Evolutionary conservation across 768 basidiomycete genomes (phyloP).

Genomic region (Candolleomyces eurysporus): DNA sequence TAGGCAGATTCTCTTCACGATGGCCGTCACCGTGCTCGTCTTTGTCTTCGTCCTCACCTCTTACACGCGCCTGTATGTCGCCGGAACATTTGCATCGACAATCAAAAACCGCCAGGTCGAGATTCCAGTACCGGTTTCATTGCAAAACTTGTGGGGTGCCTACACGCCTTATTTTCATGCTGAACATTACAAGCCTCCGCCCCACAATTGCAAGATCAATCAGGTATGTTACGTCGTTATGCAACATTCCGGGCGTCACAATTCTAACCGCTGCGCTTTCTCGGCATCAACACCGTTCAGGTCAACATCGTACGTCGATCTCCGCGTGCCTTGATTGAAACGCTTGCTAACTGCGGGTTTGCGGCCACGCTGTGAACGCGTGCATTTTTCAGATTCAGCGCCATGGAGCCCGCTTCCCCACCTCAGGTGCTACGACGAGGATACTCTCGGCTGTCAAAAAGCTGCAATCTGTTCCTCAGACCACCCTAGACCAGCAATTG

Average conservation of each 20-base stretch:
- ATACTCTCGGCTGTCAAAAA: conserved; percentile 53
- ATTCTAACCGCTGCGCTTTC: background rate
- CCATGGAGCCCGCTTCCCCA: conserved; percentile 80
- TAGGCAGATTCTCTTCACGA: background rate
- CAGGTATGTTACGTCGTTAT: conserved; percentile 40
- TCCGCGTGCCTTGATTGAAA: background rate
- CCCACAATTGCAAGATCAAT: conserved; percentile 48
- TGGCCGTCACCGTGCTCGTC: background rate
- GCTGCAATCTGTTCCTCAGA: conserved; percentile 42
- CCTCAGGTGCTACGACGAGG: conserved; percentile 37
- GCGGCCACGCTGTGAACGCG: background rate
- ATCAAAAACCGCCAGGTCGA: background rate
- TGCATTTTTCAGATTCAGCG: conserved; percentile 58
- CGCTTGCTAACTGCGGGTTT: background rate
- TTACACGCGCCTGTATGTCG: conserved; percentile 1
- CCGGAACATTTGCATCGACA: background rate
- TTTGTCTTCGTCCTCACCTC: conserved; percentile 9
- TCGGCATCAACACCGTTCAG: conserved; percentile 26
- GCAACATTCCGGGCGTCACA: background rate
- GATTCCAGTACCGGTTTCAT: conserved; percentile 2
- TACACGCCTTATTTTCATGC: conserved; percentile 61
- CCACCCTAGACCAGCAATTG: conserved; percentile 42
- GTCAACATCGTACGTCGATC: conserved; percentile 54
- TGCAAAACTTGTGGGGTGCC: conserved; percentile 47
- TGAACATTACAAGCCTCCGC: conserved; percentile 43